These are phyloP conservation scores for Boletus semigastroideus DNA, from an alignment of 1,284 basidiomycete genomes.

Conservation along the genomic window DNA sequence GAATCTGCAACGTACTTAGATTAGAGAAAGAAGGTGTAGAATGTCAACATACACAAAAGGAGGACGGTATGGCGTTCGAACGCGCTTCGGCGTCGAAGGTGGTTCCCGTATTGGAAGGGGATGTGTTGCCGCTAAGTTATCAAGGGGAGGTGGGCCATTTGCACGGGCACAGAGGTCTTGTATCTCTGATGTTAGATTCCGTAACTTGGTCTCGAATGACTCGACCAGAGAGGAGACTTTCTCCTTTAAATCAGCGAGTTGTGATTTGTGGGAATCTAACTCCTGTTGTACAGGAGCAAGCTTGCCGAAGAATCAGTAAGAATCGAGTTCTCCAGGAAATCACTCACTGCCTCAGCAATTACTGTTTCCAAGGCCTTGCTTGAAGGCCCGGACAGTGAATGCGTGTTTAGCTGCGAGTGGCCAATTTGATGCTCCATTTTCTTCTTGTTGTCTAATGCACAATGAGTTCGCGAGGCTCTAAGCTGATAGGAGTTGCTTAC, in stretches of 20 bases:
- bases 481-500: constrained; percentile 15
- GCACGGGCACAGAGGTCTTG: constrained; percentile 25
- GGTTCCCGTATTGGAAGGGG: constrained; percentile 28
- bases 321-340: not conserved
- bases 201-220: constrained; percentile 37
- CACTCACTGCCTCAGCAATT: constrained; percentile 45
- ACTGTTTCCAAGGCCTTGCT: constrained; percentile 23
- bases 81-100: constrained; percentile 34
- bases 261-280: constrained; percentile 40
- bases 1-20: constrained; percentile 22
- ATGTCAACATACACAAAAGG: constrained; percentile 28
- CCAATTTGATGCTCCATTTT: constrained; percentile 1
- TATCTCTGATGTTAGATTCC: constrained; percentile 34
- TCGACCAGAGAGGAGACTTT: constrained; percentile 35
- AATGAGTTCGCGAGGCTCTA: not conserved
- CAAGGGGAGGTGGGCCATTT: constrained; percentile 10
- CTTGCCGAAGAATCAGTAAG: constrained; percentile 33
- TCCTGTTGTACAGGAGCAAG: constrained; percentile 50
- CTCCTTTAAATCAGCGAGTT: constrained; percentile 42
- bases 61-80: constrained; percentile 30
- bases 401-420: constrained; percentile 11
- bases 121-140: constrained; percentile 11
- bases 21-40: not conserved
- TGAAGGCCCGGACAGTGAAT: constrained; percentile 15
- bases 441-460: constrained; percentile 9